Conservation (phyloP, 257 asterid genomes). For the Solanum clarkiae region DNA sequence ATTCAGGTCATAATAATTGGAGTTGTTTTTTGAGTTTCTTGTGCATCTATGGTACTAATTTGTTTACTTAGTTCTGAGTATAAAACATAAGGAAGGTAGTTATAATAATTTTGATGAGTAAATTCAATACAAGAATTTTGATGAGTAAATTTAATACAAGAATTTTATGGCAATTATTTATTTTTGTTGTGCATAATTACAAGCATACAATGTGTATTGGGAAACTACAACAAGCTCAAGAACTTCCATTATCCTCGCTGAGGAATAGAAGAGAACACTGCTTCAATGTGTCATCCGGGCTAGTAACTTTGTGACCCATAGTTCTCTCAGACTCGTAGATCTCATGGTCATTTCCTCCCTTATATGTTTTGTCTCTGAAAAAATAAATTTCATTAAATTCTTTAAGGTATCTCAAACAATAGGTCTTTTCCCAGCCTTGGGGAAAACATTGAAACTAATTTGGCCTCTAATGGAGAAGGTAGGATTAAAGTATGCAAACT, state of each 20-base stretch:
- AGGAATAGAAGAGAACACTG: conserved; percentile 50
- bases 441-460: conserved; percentile 96
- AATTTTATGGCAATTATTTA: background rate
- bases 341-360: conserved; percentile 94
- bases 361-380: conserved; percentile 92
- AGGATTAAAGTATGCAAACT: conserved; percentile 64
- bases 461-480: conserved; percentile 91
- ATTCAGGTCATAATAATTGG: too few species aligned
- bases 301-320: conserved; percentile 78
- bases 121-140: background rate
- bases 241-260: conserved; percentile 20
- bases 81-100: too few species aligned
- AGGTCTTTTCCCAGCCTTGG: conserved; percentile 91
- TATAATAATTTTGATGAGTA: background rate
- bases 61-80: too few species aligned
- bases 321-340: conserved; percentile 81
- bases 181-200: background rate
- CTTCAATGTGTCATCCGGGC: conserved; percentile 57
- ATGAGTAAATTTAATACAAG: background rate
- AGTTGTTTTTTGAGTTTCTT: too few species aligned
- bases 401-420: conserved; percentile 75
- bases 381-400: conserved; percentile 79
- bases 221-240: conserved; percentile 1
- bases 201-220: background rate
- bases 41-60: too few species aligned